Conservation (phyloP, 1,139 yeast genomes). For the Pichia sp. region DNA sequence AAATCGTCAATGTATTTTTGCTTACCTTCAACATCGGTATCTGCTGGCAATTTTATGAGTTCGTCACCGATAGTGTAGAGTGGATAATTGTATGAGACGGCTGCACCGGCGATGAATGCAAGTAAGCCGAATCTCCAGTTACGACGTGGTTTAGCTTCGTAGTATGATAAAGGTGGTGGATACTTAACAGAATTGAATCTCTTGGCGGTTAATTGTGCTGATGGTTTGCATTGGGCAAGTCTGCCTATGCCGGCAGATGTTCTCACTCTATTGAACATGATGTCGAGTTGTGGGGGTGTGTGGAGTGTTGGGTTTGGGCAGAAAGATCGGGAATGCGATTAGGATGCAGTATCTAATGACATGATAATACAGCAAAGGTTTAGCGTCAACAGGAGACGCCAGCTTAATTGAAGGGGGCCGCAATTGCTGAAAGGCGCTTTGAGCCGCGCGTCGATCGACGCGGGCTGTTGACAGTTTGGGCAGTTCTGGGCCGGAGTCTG, state of each 20-base stretch:
- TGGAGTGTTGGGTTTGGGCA: no score
- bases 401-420: no score
- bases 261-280: background rate
- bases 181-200: slow-evolving; percentile 15
- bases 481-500: no score
- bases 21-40: slow-evolving; percentile 13
- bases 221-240: background rate
- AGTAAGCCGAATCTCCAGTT: slow-evolving; percentile 10
- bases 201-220: background rate
- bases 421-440: no score
- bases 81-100: slow-evolving; percentile 27
- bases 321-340: no score
- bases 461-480: no score
- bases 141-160: slow-evolving; percentile 11
- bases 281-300: no score
- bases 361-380: no score
- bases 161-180: slow-evolving; percentile 20
- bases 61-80: slow-evolving; percentile 27
- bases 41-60: slow-evolving; percentile 22
- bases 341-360: no score
- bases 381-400: no score
- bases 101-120: slow-evolving; percentile 26
- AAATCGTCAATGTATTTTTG: slow-evolving; percentile 34
- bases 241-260: background rate
- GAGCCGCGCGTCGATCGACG: no score